Percentiles rank a stretch among this genome's conserved stretches.
phyloP scores from a whole-genome alignment of 73 alveolate genomes.

The Uronychia binucleata region DNA sequence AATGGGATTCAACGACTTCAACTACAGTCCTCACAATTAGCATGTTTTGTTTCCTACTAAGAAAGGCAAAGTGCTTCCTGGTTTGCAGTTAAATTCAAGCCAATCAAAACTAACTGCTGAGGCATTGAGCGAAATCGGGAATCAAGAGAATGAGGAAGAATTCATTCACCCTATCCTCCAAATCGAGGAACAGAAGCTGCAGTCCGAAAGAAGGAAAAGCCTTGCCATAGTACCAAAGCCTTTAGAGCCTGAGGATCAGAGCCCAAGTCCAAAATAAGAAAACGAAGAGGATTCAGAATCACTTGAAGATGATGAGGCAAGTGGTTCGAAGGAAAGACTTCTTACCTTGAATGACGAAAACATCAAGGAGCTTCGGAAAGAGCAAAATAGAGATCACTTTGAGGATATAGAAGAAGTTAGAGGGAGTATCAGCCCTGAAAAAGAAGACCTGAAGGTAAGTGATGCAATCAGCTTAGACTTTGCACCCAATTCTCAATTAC shows the following conservation, averaged over 20 bases:
- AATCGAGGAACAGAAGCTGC: no score
- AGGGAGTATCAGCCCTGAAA: neutral
- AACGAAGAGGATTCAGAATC: neutral
- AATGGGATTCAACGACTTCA: conserved; percentile 61
- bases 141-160: neutral
- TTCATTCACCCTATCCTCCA: neutral
- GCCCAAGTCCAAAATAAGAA: neutral
- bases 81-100: neutral
- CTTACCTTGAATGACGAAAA: neutral
- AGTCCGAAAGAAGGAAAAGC: neutral
- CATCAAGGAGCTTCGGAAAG: neutral
- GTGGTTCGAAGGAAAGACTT: no score
- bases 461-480: neutral
- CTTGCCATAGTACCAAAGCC: neutral
- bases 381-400: neutral
- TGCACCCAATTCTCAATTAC: neutral
- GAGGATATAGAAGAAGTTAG: neutral
- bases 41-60: conserved; percentile 9
- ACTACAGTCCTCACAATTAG: conserved; percentile 41
- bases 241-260: neutral
- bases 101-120: neutral
- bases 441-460: neutral
- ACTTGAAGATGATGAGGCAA: neutral
- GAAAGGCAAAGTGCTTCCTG: neutral
- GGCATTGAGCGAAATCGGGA: neutral